Evolutionary conservation across 2,329 filamentous ascomycete genomes (phyloP), one percentile per base, ranked within the genome.

Genomic region (Aspergillus intermedius): DNA sequence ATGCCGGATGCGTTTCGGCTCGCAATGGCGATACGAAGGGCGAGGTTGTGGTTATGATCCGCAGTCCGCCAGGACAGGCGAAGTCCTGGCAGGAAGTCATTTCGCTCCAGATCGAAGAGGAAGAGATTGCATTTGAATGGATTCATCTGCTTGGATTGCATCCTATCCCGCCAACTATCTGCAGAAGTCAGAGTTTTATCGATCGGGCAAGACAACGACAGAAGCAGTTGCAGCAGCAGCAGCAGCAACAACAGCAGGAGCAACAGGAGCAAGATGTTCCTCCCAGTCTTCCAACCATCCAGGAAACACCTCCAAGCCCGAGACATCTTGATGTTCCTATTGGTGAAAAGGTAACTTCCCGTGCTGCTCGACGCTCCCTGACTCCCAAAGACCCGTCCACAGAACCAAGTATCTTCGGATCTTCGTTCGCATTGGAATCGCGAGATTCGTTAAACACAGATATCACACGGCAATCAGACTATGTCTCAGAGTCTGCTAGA

Each of bases 1-100:
- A 84, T 15, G 77, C 82, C 54, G 76, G 78, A 32, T 78, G 81
- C 51, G 78, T 95, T 17, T 97, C 93, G 10, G 88, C 90, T 44
- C 83, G 91, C 35, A 82, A 78, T 51, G 90, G 90, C 10, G 84
- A 90, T 34, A 66, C 72, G n/a, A 76, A 79, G 46, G 79, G 82
- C 23, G 84, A 94, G 56, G 78, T 97, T 52, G 78, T 95, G 7
- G 74, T 95, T 50, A 96, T 97, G 91, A 78, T 96, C 47, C 83
- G 89, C 50, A 90, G 89, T 37, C 74, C 74, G 53, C 79, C 81
- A 34, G 79, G 77, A 6, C 74, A 75, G 42, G 74, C 75, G 19
- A 69, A 78, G 46, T 82, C 87, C 54, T 97, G 91, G 91, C 84
- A 84, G 53, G 91, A 98, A 69, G 74, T 95, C 5, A 74, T 97